phyloP scores from a whole-genome alignment of 2,329 filamentous ascomycete genomes.

The Botrytis byssoidea region DNA sequence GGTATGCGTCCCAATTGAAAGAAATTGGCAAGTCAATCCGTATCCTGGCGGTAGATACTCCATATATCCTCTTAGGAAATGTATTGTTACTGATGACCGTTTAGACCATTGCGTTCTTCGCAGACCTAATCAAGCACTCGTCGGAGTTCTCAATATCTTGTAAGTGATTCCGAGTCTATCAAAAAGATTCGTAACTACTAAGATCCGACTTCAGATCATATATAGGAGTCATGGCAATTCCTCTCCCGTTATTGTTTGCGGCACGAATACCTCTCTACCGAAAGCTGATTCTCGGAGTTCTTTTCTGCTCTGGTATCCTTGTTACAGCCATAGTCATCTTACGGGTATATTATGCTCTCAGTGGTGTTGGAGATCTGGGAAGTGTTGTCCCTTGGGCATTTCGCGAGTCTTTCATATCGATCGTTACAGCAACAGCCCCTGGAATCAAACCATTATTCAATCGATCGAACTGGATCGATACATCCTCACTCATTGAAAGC shows the following conservation, averaged over 20 bases:
- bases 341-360: background rate
- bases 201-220: background rate
- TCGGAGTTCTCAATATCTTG: conserved; percentile 11
- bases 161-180: background rate
- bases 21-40: background rate
- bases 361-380: background rate
- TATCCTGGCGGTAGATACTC: background rate
- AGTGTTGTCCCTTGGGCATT: background rate
- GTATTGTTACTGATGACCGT: background rate
- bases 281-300: background rate
- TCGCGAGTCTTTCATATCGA: conserved; percentile 1
- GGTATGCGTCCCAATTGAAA: background rate
- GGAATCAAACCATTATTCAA: conserved; percentile 1
- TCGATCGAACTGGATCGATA: background rate
- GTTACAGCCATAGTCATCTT: background rate
- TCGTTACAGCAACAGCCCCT: background rate
- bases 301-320: background rate
- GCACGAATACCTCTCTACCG: background rate
- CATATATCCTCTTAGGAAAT: no score
- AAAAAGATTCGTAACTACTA: background rate
- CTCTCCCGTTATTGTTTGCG: background rate
- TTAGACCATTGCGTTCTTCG: conserved; percentile 1
- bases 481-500: background rate
- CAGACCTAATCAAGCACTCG: background rate
- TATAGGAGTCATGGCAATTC: conserved; percentile 6